Evolutionary conservation across 208 protist genomes (phyloP).

Genomic region (Strigomonas culicis): DNA sequence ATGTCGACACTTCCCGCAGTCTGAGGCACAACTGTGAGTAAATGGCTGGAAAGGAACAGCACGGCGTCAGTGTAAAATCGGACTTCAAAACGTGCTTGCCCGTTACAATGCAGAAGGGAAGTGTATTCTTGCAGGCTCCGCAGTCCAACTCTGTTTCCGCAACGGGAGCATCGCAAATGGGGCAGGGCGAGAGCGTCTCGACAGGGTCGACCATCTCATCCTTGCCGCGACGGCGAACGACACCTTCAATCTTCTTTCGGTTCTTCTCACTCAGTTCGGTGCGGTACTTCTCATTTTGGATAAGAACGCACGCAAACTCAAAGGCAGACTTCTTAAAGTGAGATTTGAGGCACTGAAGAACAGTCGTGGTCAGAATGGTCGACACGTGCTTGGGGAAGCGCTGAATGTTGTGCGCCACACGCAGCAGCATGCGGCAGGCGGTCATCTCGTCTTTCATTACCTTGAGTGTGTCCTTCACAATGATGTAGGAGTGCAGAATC

Average conservation of each 20-base stretch:
- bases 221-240: conserved; percentile 90
- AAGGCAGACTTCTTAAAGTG: conserved; percentile 93
- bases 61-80: conserved; percentile 89
- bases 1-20: conserved; percentile 52
- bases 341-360: conserved; percentile 94
- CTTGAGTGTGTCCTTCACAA: conserved; percentile 94
- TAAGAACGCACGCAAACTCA: conserved; percentile 94
- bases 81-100: conserved; percentile 89
- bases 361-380: conserved; percentile 93
- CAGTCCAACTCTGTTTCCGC: conserved; percentile 93
- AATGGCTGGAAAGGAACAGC: conserved; percentile 89
- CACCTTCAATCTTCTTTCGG: conserved; percentile 95
- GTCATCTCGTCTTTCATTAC: conserved; percentile 85
- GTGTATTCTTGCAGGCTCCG: conserved; percentile 90
- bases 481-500: conserved; percentile 96
- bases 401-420: conserved; percentile 94
- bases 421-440: conserved; percentile 94
- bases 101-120: conserved; percentile 96
- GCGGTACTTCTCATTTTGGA: conserved; percentile 94
- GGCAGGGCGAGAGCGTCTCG: conserved; percentile 88
- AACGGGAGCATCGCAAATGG: conserved; percentile 89
- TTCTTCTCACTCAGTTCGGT: conserved; percentile 91
- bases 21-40: conserved; percentile 73
- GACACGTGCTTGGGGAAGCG: conserved; percentile 94
- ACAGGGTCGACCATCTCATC: conserved; percentile 70